These are phyloP conservation scores for Austroboletus niveus DNA, from an alignment of 1,284 basidiomycete species.

Conservation along the genomic window DNA sequence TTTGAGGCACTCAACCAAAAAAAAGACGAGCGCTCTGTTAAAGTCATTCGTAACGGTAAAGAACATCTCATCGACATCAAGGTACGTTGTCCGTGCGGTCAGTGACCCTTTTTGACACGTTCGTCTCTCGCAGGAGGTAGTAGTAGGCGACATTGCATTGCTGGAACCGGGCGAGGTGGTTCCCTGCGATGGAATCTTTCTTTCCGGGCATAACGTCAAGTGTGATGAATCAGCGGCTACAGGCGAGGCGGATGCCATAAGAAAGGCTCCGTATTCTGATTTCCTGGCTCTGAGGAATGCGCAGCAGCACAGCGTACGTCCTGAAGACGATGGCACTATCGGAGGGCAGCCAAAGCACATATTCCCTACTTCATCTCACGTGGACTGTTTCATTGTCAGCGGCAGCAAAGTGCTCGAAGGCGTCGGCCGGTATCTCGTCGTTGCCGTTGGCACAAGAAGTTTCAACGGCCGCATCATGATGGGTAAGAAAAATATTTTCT, in stretches of 20 bases:
- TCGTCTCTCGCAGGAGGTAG: conserved; percentile 60
- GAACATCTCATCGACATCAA: conserved; percentile 83
- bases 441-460: conserved; percentile 87
- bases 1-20: conserved; percentile 92
- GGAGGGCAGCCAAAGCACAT: conserved; percentile 20
- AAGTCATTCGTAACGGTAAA: conserved; percentile 83
- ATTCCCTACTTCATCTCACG: conserved; percentile 47
- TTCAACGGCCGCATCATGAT: conserved; percentile 98
- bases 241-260: conserved; percentile 94
- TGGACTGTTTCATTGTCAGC: conserved; percentile 91
- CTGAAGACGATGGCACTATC: conserved; percentile 24
- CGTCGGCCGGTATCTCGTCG: conserved; percentile 89
- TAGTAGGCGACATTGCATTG: conserved; percentile 91
- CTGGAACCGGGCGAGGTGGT: conserved; percentile 95
- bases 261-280: conserved; percentile 82
- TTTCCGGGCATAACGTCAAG: conserved; percentile 89
- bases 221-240: conserved; percentile 98
- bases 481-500: conserved; percentile 49
- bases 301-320: conserved; percentile 12
- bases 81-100: conserved; percentile 36
- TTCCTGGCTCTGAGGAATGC: conserved; percentile 51
- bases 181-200: conserved; percentile 93
- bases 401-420: conserved; percentile 97
- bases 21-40: conserved; percentile 93
- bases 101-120: neutral